These are phyloP conservation scores for Lepiota brunneoincarnata DNA, from an alignment of 768 basidiomycete species.

Conservation along the genomic window DNA sequence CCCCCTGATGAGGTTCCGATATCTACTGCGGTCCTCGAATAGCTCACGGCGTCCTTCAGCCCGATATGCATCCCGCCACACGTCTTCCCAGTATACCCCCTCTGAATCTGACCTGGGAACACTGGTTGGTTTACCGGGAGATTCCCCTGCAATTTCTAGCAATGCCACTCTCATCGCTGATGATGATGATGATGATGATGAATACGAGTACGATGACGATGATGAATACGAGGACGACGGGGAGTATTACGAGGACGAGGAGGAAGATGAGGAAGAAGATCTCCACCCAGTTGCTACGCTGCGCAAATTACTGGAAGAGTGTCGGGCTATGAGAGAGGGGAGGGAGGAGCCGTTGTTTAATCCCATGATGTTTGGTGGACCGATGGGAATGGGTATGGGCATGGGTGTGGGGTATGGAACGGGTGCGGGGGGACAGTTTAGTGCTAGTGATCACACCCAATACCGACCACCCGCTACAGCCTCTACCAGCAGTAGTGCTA, in stretches of 20 bases:
- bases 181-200: conserved; percentile 26
- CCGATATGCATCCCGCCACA: not conserved
- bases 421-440: not conserved
- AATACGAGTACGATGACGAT: conserved; percentile 16
- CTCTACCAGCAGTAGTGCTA: too few species aligned
- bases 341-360: conserved; percentile 38
- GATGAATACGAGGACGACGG: conserved; percentile 24
- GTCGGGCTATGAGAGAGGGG: conserved; percentile 45
- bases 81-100: conserved; percentile 8
- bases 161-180: conserved; percentile 16
- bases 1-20: not conserved
- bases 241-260: conserved; percentile 24
- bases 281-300: conserved; percentile 32
- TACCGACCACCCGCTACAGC: too few species aligned
- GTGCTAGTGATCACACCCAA: not conserved
- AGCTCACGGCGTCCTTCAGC: conserved; percentile 7
- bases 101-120: conserved; percentile 10
- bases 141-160: conserved; percentile 8
- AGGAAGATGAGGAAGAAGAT: conserved; percentile 27
- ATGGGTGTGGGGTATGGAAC: conserved; percentile 7
- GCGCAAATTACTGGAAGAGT: conserved; percentile 55
- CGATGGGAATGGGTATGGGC: conserved; percentile 11
- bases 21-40: not conserved
- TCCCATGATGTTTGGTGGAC: conserved; percentile 11
- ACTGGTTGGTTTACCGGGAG: conserved; percentile 8